Base-by-base conservation (phyloP, 1,284 basidiomycete genomes). In the Spongispora temasekensis region DNA sequence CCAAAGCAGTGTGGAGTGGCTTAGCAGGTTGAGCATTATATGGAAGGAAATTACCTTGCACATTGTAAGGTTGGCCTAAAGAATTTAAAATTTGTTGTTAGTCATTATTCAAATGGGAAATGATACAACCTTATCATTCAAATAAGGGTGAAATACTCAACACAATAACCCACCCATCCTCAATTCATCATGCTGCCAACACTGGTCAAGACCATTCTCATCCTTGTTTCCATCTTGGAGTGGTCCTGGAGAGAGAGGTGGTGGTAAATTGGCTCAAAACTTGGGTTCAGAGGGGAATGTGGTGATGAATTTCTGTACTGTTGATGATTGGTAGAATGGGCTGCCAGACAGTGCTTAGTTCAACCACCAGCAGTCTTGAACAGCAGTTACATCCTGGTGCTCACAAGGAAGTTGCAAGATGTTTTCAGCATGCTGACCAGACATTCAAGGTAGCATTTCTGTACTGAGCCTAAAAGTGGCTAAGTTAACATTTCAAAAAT, bases 61-160 rank as follows among this genome's bases (percentile, higher is more conserved):
- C n/a, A 30, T 58, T 52, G 54, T 52, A 58, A 37, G 42, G 52
- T 42, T n/a, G 21, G 21, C 44, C 57, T 58, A 48, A 31, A 37
- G 40, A 35, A 21, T 27, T 44, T 3, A 23, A 30, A n/a, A 42
- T 25, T 40, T 17, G 19, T 51, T 8, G 40, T 32, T 17, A 21
- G 21, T 15, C 32, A 7, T 23, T 13, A 21, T 30, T 32, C 7
- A 21, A 32, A 57, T 10, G 1, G 12, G 3, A 34, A 44, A 32
- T 25, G 19, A 53, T 5, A 21, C 5, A 2, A 53, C 4, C 35
- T 37, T 58, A 58, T 51, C 19, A 17, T 53, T 53, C 4, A 58
- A 44, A 58, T 58, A 19, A 32, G 57, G 51, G 23, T 58, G 31
- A 34, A 32, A 32, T 53, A 58, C 37, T 53, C 12, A 3, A 8